phyloP scores from a whole-genome alignment of 106 monocot species.

The Allium sativum region DNA sequence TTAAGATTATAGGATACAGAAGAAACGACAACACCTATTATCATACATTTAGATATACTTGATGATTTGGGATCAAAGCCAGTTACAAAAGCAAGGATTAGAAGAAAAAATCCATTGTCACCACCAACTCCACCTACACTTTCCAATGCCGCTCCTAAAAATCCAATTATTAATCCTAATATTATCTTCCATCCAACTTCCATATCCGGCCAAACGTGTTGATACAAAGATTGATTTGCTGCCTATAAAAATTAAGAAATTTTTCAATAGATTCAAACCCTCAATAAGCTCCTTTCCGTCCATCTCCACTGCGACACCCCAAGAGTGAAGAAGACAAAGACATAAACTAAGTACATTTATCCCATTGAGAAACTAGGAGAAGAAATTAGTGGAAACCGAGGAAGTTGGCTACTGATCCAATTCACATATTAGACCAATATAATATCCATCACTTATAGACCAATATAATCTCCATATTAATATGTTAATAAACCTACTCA shows the following conservation, averaged over 20 bases:
- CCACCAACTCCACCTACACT: neutral
- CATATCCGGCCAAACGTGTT: slow-evolving; percentile 38
- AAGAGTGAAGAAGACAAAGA: neutral
- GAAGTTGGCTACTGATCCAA: too few species aligned
- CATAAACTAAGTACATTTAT: neutral
- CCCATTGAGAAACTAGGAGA: too few species aligned
- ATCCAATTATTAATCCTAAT: neutral
- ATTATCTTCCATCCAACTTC: neutral
- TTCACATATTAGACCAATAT: too few species aligned
- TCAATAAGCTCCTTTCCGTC: neutral
- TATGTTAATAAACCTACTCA: too few species aligned
- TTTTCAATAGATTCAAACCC: neutral
- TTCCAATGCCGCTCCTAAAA: neutral
- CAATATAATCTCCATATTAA: too few species aligned
- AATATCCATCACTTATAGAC: too few species aligned
- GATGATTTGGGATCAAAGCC: neutral
- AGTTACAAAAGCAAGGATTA: neutral
- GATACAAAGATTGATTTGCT: slow-evolving; percentile 21
- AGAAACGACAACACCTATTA: slow-evolving; percentile 53
- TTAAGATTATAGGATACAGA: slow-evolving; percentile 63
- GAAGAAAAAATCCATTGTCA: neutral
- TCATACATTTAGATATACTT: slow-evolving; percentile 13
- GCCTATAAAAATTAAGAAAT: slow-evolving; percentile 21
- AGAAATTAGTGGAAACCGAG: too few species aligned
- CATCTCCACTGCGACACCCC: neutral